Evolutionary conservation across 805 yeast species (phyloP).

Genomic region (Kuraishia cidri): DNA sequence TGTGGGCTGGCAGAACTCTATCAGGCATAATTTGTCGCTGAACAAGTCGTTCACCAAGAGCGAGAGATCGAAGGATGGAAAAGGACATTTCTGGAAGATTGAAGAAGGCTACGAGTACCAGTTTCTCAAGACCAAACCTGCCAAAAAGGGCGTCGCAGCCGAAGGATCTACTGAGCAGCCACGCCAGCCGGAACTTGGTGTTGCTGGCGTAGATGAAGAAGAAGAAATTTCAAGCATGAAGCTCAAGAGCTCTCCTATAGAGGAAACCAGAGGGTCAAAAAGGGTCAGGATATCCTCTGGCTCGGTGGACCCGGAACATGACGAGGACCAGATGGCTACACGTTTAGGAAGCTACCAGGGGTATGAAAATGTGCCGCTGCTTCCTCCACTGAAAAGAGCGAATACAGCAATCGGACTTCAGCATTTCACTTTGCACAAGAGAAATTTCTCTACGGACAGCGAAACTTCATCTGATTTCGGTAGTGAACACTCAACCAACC

Average conservation of each 20-base stretch:
- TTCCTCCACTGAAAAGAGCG: conserved; percentile 14
- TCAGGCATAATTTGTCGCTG: conserved; percentile 85
- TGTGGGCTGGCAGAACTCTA: conserved; percentile 97
- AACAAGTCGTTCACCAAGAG: conserved; percentile 91
- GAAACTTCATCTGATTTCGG: conserved; percentile 4
- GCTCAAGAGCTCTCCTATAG: too few relatives aligned
- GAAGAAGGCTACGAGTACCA: conserved; percentile 76
- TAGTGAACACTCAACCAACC: too few relatives aligned
- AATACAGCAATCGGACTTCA: conserved; percentile 18
- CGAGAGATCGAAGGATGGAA: conserved; percentile 84
- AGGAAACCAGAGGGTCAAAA: too few relatives aligned
- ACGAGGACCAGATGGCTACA: too few relatives aligned
- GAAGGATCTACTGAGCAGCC: too few relatives aligned
- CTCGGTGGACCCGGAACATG: too few relatives aligned
- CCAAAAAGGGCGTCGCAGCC: conserved; percentile 19
- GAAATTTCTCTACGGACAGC: conserved; percentile 4
- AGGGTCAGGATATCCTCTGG: too few relatives aligned
- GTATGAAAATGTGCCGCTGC: too few relatives aligned
- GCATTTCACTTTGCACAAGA: conserved; percentile 6
- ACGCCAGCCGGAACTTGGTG: too few relatives aligned
- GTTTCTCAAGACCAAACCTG: conserved; percentile 57
- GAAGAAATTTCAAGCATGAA: too few relatives aligned
- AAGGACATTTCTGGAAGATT: conserved; percentile 91
- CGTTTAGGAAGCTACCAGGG: too few relatives aligned
- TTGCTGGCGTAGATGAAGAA: neutral